Evolutionary conservation across 2,329 filamentous ascomycete species (phyloP), one percentile per base, ranked within the genome.

Genomic region (Cercospora canescens): DNA sequence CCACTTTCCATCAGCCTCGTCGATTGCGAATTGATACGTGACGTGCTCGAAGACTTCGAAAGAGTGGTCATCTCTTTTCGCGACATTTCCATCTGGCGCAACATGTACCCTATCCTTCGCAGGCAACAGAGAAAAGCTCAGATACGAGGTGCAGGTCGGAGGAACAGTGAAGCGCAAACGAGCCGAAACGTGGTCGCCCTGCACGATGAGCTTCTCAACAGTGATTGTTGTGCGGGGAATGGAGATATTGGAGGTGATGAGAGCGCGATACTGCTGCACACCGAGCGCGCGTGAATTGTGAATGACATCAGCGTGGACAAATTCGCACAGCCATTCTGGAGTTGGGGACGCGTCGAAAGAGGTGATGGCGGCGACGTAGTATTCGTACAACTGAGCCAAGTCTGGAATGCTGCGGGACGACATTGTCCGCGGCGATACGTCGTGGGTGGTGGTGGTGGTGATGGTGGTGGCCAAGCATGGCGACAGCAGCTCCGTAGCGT

Each of bases 11-110:
- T 61, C 57, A 28, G 35, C 9, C 8, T 66, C 60, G 30, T 65
- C 56, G 18, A 18, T 12, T 11, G 30, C 64, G 21, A 32, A 63
- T 26, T 59, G 45, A 37, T 63, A 66, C 6, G 54, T 60, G 6
- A 66, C 60, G 41, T 66, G 55, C 48, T 63, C 60, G 4, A 59
- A 57, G 16, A 66, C 41, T 11, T 63, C 35, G 26, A 63, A 63
- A 12, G 30, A 28, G 12, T 32, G 37, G 45, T 62, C 59, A 18
- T 14, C 30, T 18, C 28, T 18, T 11, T 32, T 32, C 12, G 34
- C 54, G 9, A 16, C 32, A 5, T 24, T 55, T 16, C n/a, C 56
- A n/a, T 55, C 45, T n/a, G 48, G 57, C 4, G 35, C 21, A 1
- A n/a, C 3, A 21, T 39, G 7, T 24, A 30, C 34, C n/a, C 39